Evolutionary conservation across 164 flowering plant species (phyloP).

Genomic region (Sedum album): DNA sequence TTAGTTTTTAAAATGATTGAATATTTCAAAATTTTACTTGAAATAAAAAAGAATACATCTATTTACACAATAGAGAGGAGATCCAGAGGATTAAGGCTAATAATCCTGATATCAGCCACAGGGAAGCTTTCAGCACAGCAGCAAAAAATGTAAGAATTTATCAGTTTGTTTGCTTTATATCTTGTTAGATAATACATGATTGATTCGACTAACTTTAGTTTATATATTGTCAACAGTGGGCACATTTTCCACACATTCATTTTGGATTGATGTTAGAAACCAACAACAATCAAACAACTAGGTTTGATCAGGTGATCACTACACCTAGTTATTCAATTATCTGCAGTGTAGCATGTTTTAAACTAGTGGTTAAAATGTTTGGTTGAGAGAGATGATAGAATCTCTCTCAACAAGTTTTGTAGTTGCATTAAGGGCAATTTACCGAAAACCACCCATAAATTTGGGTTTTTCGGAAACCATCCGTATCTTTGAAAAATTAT

Average conservation of each 20-base stretch:
- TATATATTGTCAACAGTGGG: background rate
- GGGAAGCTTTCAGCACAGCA: constrained; percentile 6
- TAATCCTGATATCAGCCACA: background rate
- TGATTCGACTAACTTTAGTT: background rate
- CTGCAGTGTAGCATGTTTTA: too few species aligned
- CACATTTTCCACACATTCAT: constrained; percentile 66
- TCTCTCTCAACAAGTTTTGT: background rate
- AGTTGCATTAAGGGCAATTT: too few species aligned
- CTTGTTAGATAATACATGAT: background rate
- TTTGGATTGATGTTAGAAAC: constrained; percentile 32
- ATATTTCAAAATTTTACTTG: too few species aligned
- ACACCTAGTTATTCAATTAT: too few species aligned
- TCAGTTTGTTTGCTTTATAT: background rate
- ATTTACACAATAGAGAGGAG: background rate
- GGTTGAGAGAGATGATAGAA: too few species aligned
- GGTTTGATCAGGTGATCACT: constrained; percentile 2
- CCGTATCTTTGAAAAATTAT: too few species aligned
- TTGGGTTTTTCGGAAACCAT: too few species aligned
- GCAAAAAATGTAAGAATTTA: background rate
- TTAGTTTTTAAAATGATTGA: too few species aligned
- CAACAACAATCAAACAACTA: constrained; percentile 1
- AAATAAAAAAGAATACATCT: too few species aligned
- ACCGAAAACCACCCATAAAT: too few species aligned
- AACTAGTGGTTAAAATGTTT: too few species aligned
- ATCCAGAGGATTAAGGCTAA: background rate